phyloP scores from a whole-genome alignment of 2,329 filamentous ascomycete species.

The Dissoconium aciculare region DNA sequence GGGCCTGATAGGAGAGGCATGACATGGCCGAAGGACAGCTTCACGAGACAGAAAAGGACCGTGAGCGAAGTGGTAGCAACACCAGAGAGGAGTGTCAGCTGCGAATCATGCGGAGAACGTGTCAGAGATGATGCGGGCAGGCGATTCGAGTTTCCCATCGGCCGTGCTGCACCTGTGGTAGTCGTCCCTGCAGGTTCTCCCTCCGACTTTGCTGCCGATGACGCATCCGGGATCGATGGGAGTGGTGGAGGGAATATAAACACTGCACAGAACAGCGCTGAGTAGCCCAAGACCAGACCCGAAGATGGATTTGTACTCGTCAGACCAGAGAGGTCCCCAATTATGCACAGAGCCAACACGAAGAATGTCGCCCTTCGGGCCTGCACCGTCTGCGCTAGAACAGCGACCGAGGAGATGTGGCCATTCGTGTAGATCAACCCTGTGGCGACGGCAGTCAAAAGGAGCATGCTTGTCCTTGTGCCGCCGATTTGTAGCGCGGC shows the following conservation, averaged over 20 bases:
- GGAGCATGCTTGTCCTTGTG: slow-evolving; percentile 36
- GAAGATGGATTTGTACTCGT: slow-evolving; percentile 16
- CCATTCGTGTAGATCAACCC: slow-evolving; percentile 25
- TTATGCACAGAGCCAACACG: slow-evolving; percentile 22
- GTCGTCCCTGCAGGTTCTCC: too few species aligned
- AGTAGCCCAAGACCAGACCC: slow-evolving; percentile 31
- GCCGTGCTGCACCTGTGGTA: too few species aligned
- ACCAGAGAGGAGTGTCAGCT: too few species aligned
- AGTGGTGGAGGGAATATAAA: slow-evolving; percentile 36
- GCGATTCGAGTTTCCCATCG: too few species aligned
- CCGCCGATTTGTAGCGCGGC: slow-evolving; percentile 41
- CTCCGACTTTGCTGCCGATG: too few species aligned
- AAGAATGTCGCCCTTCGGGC: slow-evolving; percentile 25
- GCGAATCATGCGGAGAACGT: too few species aligned
- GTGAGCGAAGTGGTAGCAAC: too few species aligned
- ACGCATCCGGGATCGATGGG: slow-evolving; percentile 21
- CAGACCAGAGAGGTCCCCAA: slow-evolving; percentile 23
- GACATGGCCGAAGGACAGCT: too few species aligned
- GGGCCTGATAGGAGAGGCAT: too few species aligned
- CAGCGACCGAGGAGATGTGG: slow-evolving; percentile 25
- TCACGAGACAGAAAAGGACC: too few species aligned
- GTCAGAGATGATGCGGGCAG: too few species aligned
- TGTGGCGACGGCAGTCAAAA: slow-evolving; percentile 34
- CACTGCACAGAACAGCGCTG: slow-evolving; percentile 30
- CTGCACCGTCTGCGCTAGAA: slow-evolving; percentile 9